These are phyloP conservation scores for Trypanosoma melophagium DNA, from an alignment of 208 protist species.

Conservation along the genomic window DNA sequence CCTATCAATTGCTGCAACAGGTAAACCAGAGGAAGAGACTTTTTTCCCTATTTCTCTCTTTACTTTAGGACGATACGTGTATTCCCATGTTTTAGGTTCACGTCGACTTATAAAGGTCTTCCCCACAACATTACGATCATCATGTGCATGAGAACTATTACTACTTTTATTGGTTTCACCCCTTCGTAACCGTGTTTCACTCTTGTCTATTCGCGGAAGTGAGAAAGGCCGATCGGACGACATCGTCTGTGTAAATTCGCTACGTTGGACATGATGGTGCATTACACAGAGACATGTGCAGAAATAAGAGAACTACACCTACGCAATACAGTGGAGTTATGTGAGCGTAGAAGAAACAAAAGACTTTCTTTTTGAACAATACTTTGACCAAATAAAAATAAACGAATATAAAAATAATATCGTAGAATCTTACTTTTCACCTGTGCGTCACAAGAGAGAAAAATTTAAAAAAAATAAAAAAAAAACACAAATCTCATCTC, in stretches of 20 bases:
- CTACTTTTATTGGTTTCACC: background rate
- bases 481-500: background rate
- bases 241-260: slow-evolving; percentile 9
- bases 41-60: background rate
- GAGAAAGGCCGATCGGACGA: background rate
- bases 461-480: background rate
- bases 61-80: slow-evolving; percentile 10
- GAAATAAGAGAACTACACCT: background rate
- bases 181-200: background rate
- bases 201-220: slow-evolving; percentile 14
- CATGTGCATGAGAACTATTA: background rate
- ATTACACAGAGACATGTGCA: background rate
- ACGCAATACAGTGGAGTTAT: background rate
- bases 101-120: slow-evolving; percentile 2
- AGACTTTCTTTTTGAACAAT: background rate
- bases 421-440: background rate
- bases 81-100: slow-evolving; percentile 7
- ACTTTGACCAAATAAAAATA: slow-evolving; percentile 13
- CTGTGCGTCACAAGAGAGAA: background rate
- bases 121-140: background rate
- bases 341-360: background rate
- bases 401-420: slow-evolving; percentile 9
- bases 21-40: no score
- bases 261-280: background rate
- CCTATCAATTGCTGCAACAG: background rate